These are phyloP conservation scores for Verticillium zaregamsianum DNA, from an alignment of 2,329 filamentous ascomycete genomes.

Conservation along the genomic window DNA sequence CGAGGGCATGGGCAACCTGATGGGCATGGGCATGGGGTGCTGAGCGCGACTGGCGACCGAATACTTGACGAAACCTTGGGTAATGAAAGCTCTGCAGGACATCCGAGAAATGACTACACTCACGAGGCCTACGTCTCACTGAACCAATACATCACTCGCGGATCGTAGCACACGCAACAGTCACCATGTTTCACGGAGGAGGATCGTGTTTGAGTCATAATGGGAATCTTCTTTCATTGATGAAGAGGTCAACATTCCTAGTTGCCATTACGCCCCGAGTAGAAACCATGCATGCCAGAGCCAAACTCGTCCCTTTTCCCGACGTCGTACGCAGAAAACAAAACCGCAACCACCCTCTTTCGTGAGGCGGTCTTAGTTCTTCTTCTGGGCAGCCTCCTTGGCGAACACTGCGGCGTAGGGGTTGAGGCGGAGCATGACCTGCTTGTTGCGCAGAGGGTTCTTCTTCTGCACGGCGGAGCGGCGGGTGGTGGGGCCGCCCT, in stretches of 20 bases:
- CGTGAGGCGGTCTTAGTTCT: slow-evolving; percentile 5
- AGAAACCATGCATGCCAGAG: slow-evolving; percentile 17
- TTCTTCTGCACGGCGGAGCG: slow-evolving; percentile 95
- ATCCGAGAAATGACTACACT: no score
- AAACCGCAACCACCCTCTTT: not conserved
- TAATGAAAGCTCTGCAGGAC: not conserved
- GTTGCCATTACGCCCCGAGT: slow-evolving; percentile 16
- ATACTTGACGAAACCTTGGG: not conserved
- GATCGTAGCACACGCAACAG: not conserved
- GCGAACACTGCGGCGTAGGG: slow-evolving; percentile 90
- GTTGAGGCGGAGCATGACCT: slow-evolving; percentile 97
- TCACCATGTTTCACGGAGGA: slow-evolving; percentile 2
- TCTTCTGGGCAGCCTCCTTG: slow-evolving; percentile 62
- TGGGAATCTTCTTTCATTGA: slow-evolving; percentile 17
- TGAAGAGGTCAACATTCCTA: slow-evolving; percentile 18
- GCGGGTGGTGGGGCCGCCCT: slow-evolving; percentile 87
- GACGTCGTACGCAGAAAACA: slow-evolving; percentile 2
- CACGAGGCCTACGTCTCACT: no score
- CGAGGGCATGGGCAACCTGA: slow-evolving; percentile 24
- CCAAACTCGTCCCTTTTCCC: slow-evolving; percentile 14
- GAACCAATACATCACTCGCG: no score
- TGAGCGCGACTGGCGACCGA: slow-evolving; percentile 5
- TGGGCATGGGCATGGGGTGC: slow-evolving; percentile 21
- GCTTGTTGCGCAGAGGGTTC: slow-evolving; percentile 99
- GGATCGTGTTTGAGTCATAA: not conserved